Conservation (phyloP, 345 rosid genomes). For the Gossypium thurberi region DNA sequence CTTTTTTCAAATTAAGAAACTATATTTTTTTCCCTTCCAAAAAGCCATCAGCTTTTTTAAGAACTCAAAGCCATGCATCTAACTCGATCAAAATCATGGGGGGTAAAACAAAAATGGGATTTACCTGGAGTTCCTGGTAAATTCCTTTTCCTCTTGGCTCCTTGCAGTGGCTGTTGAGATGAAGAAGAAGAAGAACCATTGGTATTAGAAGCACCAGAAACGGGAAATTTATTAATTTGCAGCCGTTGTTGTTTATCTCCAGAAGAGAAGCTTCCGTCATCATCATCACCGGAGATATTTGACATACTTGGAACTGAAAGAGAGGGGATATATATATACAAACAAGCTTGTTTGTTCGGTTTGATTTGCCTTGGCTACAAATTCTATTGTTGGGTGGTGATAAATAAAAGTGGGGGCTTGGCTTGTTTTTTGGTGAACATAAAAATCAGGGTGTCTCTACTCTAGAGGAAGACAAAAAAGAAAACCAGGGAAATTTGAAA, state of each 20-base stretch:
- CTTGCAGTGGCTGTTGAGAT: slow-evolving; percentile 29
- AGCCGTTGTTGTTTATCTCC: slow-evolving; percentile 27
- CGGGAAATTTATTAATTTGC: slow-evolving; percentile 15
- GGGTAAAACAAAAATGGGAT: not conserved
- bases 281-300: slow-evolving; percentile 55
- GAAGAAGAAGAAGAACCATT: slow-evolving; percentile 19
- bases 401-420: not conserved
- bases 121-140: slow-evolving; percentile 52
- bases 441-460: slow-evolving; percentile 23
- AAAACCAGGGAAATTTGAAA: slow-evolving; percentile 23
- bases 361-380: slow-evolving; percentile 10
- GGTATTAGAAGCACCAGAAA: slow-evolving; percentile 23
- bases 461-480: slow-evolving; percentile 29
- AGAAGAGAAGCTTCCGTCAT: slow-evolving; percentile 69
- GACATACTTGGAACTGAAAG: slow-evolving; percentile 38
- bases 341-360: not conserved
- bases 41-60: not conserved
- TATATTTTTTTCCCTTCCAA: not conserved
- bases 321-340: not conserved
- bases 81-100: not conserved
- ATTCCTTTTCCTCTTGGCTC: slow-evolving; percentile 40
- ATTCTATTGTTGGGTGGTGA: slow-evolving; percentile 10
- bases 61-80: not conserved
- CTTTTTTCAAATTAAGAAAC: slow-evolving; percentile 5
- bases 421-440: slow-evolving; percentile 26